Conservation (phyloP, 805 yeast genomes). For the Groenewaldozyma salmanticensis region DNA sequence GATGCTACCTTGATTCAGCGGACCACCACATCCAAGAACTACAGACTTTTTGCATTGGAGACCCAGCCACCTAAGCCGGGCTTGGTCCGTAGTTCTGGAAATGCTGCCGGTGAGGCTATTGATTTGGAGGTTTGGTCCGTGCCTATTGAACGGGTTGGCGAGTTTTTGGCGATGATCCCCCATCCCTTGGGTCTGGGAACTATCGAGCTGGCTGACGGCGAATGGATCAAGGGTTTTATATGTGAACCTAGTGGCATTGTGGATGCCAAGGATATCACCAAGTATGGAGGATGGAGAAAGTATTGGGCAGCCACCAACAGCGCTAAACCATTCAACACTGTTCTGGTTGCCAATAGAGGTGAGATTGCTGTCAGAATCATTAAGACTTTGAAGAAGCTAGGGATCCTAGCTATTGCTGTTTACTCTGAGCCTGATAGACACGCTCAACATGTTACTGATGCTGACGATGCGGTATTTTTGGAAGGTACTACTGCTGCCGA, state of each 20-base stretch:
- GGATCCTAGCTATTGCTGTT: constrained; percentile 73
- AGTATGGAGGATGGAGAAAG: constrained; percentile 78
- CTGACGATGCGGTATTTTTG: constrained; percentile 74
- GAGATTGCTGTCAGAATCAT: constrained; percentile 95
- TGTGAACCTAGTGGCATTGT: constrained; percentile 87
- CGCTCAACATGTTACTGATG: constrained; percentile 73
- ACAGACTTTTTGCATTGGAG: constrained; percentile 69
- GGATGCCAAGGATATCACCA: constrained; percentile 68
- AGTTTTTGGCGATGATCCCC: constrained; percentile 80
- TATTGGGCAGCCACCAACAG: constrained; percentile 34
- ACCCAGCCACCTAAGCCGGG: constrained; percentile 87
- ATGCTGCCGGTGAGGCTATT: constrained; percentile 44
- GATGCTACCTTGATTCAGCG: constrained; percentile 60
- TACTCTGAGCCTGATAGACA: constrained; percentile 87
- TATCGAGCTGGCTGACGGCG: constrained; percentile 71
- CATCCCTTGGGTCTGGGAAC: constrained; percentile 94
- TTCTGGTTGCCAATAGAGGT: constrained; percentile 95
- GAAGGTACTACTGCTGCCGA: constrained; percentile 82
- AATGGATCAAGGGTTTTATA: constrained; percentile 84
- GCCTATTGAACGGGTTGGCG: constrained; percentile 70
- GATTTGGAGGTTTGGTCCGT: constrained; percentile 76
- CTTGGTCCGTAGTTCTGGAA: constrained; percentile 43
- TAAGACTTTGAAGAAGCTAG: constrained; percentile 71
- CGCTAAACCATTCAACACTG: constrained; percentile 64
- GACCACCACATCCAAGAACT: constrained; percentile 61